Percentiles rank a stretch among this genome's conserved stretches.
These are phyloP conservation scores for Coleophoma cylindrospora DNA, from an alignment of 2,329 filamentous ascomycete genomes.

Conservation along the genomic window DNA sequence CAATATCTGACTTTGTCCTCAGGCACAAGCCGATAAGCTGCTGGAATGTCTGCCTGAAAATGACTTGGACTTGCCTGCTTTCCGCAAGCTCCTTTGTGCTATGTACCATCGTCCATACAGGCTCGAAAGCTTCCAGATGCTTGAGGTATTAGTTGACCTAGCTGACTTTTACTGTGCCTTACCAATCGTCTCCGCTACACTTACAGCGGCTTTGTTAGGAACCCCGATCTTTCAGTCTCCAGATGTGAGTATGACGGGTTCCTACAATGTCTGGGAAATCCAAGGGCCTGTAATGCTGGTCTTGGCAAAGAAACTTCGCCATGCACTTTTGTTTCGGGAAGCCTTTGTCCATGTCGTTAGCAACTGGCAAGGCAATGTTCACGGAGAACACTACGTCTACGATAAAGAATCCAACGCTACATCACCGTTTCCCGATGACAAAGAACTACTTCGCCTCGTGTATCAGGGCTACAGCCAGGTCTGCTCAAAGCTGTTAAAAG, in stretches of 20 bases:
- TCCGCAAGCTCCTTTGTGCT: conserved; percentile 8
- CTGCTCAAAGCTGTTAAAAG: no score
- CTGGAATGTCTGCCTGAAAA: neutral
- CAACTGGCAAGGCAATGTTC: no score
- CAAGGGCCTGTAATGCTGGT: neutral
- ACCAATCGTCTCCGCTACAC: conserved; percentile 1
- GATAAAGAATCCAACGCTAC: no score
- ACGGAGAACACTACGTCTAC: no score
- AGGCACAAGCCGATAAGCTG: neutral
- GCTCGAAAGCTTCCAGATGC: neutral
- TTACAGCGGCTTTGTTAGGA: neutral
- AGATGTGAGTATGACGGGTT: neutral
- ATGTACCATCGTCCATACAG: conserved; percentile 8
- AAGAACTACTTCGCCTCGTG: no score
- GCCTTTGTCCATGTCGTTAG: conserved; percentile 8
- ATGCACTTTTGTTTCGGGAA: conserved; percentile 9
- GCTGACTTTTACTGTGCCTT: conserved; percentile 9
- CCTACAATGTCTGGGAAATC: neutral
- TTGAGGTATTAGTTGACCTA: conserved; percentile 3
- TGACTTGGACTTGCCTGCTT: neutral
- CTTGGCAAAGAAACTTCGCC: conserved; percentile 6
- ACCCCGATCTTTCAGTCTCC: neutral
- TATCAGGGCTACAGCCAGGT: no score
- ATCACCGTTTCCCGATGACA: no score
- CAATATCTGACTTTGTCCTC: neutral